Evolutionary conservation across 495 filamentous ascomycete species (phyloP).

Genomic region (Penicillium steckii): DNA sequence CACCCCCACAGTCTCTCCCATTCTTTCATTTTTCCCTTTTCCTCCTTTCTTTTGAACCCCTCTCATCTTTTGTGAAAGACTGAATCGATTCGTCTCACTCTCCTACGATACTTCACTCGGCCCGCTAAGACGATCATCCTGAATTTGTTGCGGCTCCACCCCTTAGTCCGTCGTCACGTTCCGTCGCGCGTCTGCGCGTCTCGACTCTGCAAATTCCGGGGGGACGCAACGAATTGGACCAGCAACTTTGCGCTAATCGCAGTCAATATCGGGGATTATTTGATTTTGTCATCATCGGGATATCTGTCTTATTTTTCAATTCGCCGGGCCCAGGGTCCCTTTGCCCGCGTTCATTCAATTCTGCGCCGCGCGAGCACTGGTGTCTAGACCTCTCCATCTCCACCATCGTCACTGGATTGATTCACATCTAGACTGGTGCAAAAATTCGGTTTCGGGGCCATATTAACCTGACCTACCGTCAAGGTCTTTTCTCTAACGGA

Average conservation of each 20-base stretch:
- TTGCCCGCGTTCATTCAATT: too few relatives aligned
- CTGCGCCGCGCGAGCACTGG: not conserved
- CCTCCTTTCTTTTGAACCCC: not conserved
- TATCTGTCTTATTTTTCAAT: not conserved
- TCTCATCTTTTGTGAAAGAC: not conserved
- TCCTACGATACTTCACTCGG: not conserved
- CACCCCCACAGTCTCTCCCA: not conserved
- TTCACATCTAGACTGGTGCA: not conserved
- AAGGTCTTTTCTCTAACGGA: not conserved
- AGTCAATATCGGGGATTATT: not conserved
- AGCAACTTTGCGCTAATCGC: not conserved
- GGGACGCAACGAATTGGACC: slow-evolving; percentile 14
- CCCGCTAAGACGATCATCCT: not conserved
- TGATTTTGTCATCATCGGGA: too few relatives aligned
- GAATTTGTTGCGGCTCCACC: slow-evolving; percentile 5
- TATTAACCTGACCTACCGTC: not conserved
- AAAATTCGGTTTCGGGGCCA: not conserved
- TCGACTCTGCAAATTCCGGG: slow-evolving; percentile 12
- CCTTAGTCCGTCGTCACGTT: slow-evolving; percentile 18
- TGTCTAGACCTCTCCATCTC: not conserved
- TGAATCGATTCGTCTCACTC: not conserved
- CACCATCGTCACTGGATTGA: not conserved
- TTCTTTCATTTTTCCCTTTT: not conserved
- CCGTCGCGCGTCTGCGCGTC: slow-evolving; percentile 32
- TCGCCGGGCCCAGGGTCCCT: not conserved